phyloP scores from a whole-genome alignment of 1,284 basidiomycete species.

The Phenoliferia sp. region DNA sequence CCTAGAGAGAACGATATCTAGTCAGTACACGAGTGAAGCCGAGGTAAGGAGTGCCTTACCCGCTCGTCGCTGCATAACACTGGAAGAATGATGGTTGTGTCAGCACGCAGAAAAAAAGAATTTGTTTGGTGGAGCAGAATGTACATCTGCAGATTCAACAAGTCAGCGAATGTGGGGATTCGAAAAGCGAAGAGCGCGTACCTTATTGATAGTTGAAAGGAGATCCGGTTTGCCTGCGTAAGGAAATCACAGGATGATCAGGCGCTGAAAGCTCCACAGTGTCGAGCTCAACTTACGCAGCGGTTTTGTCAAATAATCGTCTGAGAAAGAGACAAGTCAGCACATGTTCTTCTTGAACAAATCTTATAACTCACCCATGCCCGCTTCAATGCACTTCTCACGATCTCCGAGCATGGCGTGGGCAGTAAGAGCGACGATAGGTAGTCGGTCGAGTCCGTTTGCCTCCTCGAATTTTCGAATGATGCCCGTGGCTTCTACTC shows the following conservation, averaged over 20 bases:
- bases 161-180: too few species aligned
- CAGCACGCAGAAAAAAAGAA: background rate
- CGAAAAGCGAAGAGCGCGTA: conserved; percentile 7
- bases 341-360: background rate
- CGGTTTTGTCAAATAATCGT: conserved; percentile 50
- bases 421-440: conserved; percentile 86
- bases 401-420: conserved; percentile 87
- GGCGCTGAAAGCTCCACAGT: background rate
- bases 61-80: conserved; percentile 14
- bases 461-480: conserved; percentile 68
- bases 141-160: too few species aligned
- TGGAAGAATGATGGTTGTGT: background rate
- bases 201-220: conserved; percentile 36
- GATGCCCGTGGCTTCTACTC: conserved; percentile 78
- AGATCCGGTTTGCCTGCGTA: conserved; percentile 35
- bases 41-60: too few species aligned
- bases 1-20: too few species aligned
- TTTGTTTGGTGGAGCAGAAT: too few species aligned
- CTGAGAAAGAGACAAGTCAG: conserved; percentile 11
- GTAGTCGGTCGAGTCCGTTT: conserved; percentile 66
- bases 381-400: conserved; percentile 85
- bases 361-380: conserved; percentile 40
- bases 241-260: background rate
- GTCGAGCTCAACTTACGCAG: conserved; percentile 10
- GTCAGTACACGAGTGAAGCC: too few species aligned